Base-by-base conservation (phyloP, 2,329 filamentous ascomycete species). In the Fusarium aywerte region DNA sequence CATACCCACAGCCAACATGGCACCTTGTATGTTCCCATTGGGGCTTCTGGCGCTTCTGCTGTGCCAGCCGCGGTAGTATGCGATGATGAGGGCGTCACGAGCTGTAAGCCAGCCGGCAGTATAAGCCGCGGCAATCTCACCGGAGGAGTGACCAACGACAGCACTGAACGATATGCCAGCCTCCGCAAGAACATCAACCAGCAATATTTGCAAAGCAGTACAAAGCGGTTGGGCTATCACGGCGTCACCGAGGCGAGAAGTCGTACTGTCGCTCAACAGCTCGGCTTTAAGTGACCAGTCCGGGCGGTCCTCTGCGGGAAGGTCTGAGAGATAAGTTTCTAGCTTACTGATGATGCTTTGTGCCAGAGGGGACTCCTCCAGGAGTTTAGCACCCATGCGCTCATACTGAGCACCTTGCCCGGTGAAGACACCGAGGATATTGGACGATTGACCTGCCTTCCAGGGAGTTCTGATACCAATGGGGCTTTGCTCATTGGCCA, bases 101-200 rank as follows among this genome's bases (percentile, higher is more conserved):
- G 36, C 35, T 9, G 51, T 40, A 8, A 59, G 51, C 0, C 47
- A 18, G 1, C 57, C 51, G 2, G 57, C 51, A 2, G 51, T 21
- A 8, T 57, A 59, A 3, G 43, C 51, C n/a, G 57, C 57, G 12
- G 31, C 53, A 2, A 60, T 60, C 32, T 60, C 57, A 7, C 57
- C 57, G 2, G 57, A 60, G 2, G 57, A 60, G 32, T 60, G 57
- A 1, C 57, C 43, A 1, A 57, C 51, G 4, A 44, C 57, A 4
- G 57, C 53, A 1, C 20, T 27, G 2, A 60, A 60, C 23, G 35
- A 16, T 11, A 50, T 27, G 3, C 52, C 51, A 3, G 51, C 31
- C 1, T 31, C 18, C 3, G 33, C 21, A 1, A 60, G n/a, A 4
- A 60, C 8, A 15, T 60, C 57, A 5, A 60, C 43, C 4, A 50